These are phyloP conservation scores for Discostella stelligeroides DNA, from an alignment of 108 stramenopile genomes.

Conservation along the genomic window DNA sequence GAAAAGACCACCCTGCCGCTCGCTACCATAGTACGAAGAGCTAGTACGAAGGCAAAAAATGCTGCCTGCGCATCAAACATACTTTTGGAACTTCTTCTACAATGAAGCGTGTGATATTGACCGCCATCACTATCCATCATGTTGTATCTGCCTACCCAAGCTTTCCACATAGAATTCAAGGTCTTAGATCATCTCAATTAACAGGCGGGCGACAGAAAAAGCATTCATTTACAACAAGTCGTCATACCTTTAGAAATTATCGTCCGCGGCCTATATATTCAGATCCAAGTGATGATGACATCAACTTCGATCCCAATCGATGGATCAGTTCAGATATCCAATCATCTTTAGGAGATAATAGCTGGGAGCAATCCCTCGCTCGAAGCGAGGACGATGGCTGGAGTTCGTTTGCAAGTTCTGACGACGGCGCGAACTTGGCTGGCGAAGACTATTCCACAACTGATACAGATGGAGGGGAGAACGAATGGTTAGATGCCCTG, in stretches of 20 bases:
- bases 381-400: slow-evolving; percentile 72
- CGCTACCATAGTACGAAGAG: too few relatives aligned
- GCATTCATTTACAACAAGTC: background rate
- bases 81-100: too few relatives aligned
- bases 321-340: slow-evolving; percentile 35
- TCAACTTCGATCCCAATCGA: slow-evolving; percentile 39
- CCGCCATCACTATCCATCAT: slow-evolving; percentile 4
- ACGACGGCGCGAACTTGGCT: slow-evolving; percentile 32
- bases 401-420: slow-evolving; percentile 64
- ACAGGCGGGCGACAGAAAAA: background rate
- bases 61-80: too few relatives aligned
- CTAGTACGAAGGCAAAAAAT: too few relatives aligned
- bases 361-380: slow-evolving; percentile 60
- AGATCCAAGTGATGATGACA: slow-evolving; percentile 3
- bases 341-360: slow-evolving; percentile 47
- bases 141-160: slow-evolving; percentile 5
- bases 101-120: too few relatives aligned
- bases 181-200: slow-evolving; percentile 3
- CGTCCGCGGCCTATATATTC: slow-evolving; percentile 22
- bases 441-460: background rate
- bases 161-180: background rate
- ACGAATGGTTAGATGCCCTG: slow-evolving; percentile 78
- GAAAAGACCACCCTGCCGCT: too few relatives aligned
- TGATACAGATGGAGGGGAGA: slow-evolving; percentile 48
- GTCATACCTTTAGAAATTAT: background rate